Percentiles rank a stretch among this genome's conserved stretches.
These are phyloP conservation scores for Termitomyces sp. DNA, from an alignment of 768 basidiomycete species.

Conservation along the genomic window DNA sequence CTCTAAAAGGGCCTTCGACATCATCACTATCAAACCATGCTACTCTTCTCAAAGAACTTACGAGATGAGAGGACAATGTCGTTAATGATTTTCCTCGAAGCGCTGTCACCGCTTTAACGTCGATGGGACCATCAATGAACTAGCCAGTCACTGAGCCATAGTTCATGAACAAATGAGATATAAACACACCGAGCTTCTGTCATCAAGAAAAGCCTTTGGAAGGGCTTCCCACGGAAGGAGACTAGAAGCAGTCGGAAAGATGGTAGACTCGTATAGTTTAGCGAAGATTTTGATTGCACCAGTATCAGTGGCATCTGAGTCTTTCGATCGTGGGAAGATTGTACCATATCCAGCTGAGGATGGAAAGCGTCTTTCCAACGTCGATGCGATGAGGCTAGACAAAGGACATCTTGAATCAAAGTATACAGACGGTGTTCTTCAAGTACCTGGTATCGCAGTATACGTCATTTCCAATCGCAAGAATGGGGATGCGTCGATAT, in stretches of 20 bases:
- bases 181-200: constrained; percentile 37
- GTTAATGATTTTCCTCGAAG: constrained; percentile 21
- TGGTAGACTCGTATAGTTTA: constrained; percentile 38
- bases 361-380: constrained; percentile 51
- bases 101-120: constrained; percentile 19
- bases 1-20: constrained; percentile 24
- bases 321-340: constrained; percentile 40
- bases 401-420: not conserved
- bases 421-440: not conserved
- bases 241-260: constrained; percentile 35
- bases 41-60: constrained; percentile 16
- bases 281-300: constrained; percentile 44
- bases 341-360: constrained; percentile 39
- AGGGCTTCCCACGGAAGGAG: constrained; percentile 45
- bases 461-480: constrained; percentile 56
- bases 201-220: constrained; percentile 39
- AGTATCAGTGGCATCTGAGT: constrained; percentile 34
- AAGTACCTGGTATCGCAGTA: constrained; percentile 49
- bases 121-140: constrained; percentile 30
- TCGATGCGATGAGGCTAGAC: constrained; percentile 39
- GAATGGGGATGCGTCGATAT: constrained; percentile 55
- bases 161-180: not conserved
- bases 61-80: constrained; percentile 41
- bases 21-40: not conserved
- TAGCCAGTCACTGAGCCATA: constrained; percentile 6